These are phyloP conservation scores for Moricandia arvensis DNA, from an alignment of 345 rosid species.

Conservation along the genomic window DNA sequence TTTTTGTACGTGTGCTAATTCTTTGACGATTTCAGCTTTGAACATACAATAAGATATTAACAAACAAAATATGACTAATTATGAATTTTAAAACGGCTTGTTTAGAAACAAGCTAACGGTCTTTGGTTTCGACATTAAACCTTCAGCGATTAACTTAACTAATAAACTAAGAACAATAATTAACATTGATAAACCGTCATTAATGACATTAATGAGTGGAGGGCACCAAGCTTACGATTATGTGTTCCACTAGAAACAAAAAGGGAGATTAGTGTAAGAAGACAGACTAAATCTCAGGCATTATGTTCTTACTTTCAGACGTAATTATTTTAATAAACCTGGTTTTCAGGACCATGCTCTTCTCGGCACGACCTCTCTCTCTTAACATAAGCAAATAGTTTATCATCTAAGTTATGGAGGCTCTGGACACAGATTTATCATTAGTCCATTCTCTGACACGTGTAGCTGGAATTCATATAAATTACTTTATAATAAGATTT, in stretches of 20 bases:
- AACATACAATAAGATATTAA: neutral
- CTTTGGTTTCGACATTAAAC: constrained; percentile 10
- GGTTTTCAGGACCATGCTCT: constrained; percentile 45
- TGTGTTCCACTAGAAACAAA: constrained; percentile 41
- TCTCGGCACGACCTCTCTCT: constrained; percentile 36
- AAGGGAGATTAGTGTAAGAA: constrained; percentile 35
- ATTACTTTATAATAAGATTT: constrained; percentile 8
- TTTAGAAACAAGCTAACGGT: constrained; percentile 18
- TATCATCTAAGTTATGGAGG: constrained; percentile 30
- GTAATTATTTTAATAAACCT: constrained; percentile 26
- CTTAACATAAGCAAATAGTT: neutral
- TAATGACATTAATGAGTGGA: constrained; percentile 38
- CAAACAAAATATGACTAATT: neutral
- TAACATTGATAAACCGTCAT: constrained; percentile 24
- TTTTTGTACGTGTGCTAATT: neutral
- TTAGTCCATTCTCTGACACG: constrained; percentile 35
- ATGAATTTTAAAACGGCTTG: neutral
- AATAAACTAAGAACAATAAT: constrained; percentile 1
- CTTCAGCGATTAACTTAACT: constrained; percentile 15
- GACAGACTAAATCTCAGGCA: constrained; percentile 37
- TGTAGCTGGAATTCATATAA: constrained; percentile 25
- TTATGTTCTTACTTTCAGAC: constrained; percentile 18
- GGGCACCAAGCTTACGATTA: constrained; percentile 37
- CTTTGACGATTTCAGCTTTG: neutral
- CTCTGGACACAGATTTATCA: constrained; percentile 35